Conservation (phyloP, 163 green algal genomes). For the Coccomyxa subellipsoidea region DNA sequence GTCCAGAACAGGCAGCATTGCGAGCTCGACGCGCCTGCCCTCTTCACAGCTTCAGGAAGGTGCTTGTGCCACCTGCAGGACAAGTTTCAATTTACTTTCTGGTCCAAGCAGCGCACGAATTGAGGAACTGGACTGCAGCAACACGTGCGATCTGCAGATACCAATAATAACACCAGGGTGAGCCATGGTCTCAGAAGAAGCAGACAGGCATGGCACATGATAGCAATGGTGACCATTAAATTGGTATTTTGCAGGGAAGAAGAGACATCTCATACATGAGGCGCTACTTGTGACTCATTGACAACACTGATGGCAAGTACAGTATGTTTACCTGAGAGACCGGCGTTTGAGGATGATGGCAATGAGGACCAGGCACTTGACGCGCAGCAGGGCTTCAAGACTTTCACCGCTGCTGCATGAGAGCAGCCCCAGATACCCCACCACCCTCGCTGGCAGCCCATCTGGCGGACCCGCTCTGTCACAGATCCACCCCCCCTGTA, state of each 20-base stretch:
- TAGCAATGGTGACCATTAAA: too few relatives aligned
- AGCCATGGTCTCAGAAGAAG: too few relatives aligned
- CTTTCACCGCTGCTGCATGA: not conserved
- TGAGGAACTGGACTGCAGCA: too few relatives aligned
- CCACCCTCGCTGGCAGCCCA: not conserved
- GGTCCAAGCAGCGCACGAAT: not conserved
- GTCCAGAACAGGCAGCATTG: constrained; percentile 62
- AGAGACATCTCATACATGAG: too few relatives aligned
- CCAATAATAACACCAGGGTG: too few relatives aligned
- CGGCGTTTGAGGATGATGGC: constrained; percentile 33
- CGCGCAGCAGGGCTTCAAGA: constrained; percentile 30
- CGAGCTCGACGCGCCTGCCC: constrained; percentile 27
- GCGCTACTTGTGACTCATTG: too few relatives aligned
- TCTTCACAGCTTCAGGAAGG: constrained; percentile 38
- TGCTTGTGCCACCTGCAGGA: constrained; percentile 42
- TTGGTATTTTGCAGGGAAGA: too few relatives aligned
- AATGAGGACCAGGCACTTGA: constrained; percentile 39
- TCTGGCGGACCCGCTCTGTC: constrained; percentile 4
- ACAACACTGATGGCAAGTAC: too few relatives aligned
- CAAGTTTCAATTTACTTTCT: too few relatives aligned
- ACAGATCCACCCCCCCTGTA: constrained; percentile 21
- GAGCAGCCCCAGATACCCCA: not conserved
- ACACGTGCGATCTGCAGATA: too few relatives aligned
- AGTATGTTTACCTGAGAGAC: constrained; percentile 18
- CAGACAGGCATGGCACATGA: too few relatives aligned